Percentiles rank a stretch among this genome's conserved stretches.
Conservation (phyloP, 306 rosid species). For the Dicorynia guianensis region DNA sequence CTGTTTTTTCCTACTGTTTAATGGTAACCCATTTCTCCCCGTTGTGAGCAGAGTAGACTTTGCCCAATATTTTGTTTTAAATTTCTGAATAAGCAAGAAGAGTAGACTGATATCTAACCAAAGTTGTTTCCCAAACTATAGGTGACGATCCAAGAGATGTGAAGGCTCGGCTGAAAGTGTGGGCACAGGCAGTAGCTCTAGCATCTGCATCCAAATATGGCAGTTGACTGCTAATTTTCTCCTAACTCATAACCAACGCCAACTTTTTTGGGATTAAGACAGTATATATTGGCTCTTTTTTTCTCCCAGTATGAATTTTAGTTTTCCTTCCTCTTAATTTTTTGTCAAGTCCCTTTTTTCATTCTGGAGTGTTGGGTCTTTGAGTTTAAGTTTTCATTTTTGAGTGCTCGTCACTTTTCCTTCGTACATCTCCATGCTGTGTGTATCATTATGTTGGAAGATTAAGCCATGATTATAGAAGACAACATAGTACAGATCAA, state of each 20-base stretch:
- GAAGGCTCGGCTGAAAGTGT: slow-evolving; percentile 89
- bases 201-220: slow-evolving; percentile 66
- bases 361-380: slow-evolving; percentile 26
- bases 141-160: slow-evolving; percentile 88
- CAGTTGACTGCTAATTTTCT: slow-evolving; percentile 40
- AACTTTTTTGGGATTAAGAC: slow-evolving; percentile 18
- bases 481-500: neutral
- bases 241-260: neutral
- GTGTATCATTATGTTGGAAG: slow-evolving; percentile 23
- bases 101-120: neutral
- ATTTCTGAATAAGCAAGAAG: no score
- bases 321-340: neutral
- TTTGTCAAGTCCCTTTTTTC: slow-evolving; percentile 2
- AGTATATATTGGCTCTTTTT: neutral
- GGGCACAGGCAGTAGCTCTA: slow-evolving; percentile 95
- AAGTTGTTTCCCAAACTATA: slow-evolving; percentile 18
- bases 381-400: slow-evolving; percentile 17
- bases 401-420: slow-evolving; percentile 40
- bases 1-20: neutral
- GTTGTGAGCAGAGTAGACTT: no score
- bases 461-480: slow-evolving; percentile 8
- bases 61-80: no score
- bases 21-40: neutral
- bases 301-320: slow-evolving; percentile 25
- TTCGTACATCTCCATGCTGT: slow-evolving; percentile 18